Percentiles rank a stretch among this genome's conserved stretches.
Evolutionary conservation across 768 basidiomycete genomes (phyloP).

Genomic region (Suillus subluteus): DNA sequence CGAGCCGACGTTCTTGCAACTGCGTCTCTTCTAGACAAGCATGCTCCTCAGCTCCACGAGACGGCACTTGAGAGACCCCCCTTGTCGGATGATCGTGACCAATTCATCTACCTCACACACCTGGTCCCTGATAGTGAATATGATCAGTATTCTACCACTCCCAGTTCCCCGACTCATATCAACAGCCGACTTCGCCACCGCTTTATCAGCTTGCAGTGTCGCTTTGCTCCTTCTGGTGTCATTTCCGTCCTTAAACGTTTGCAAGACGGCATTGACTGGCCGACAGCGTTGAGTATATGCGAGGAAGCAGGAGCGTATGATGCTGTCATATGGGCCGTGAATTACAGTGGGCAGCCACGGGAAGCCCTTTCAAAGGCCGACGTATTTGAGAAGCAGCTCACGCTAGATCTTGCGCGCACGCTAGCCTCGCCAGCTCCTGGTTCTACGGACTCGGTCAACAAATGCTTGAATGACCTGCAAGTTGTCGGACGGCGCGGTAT

Average conservation of each 20-base stretch:
- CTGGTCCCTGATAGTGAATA: conserved; percentile 63
- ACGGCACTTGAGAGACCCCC: conserved; percentile 58
- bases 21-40: conserved; percentile 71
- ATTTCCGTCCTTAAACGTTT: conserved; percentile 63
- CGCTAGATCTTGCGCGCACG: conserved; percentile 44
- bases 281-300: conserved; percentile 60
- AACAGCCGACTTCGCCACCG: conserved; percentile 52
- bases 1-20: conserved; percentile 63
- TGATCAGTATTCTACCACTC: conserved; percentile 23
- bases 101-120: conserved; percentile 77
- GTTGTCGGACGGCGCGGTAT: conserved; percentile 64
- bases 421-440: conserved; percentile 31
- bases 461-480: conserved; percentile 53
- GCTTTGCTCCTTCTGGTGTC: conserved; percentile 64
- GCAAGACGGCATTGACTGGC: conserved; percentile 56
- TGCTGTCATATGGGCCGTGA: conserved; percentile 81
- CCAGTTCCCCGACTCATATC: conserved; percentile 47
- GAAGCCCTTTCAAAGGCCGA: conserved; percentile 72
- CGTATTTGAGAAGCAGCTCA: conserved; percentile 55
- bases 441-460: conserved; percentile 30
- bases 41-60: conserved; percentile 68
- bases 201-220: conserved; percentile 77
- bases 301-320: conserved; percentile 69
- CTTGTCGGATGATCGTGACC: conserved; percentile 49
- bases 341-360: conserved; percentile 63